These are phyloP conservation scores for Colletotrichum lupini DNA, from an alignment of 2,329 filamentous ascomycete species.

Conservation along the genomic window DNA sequence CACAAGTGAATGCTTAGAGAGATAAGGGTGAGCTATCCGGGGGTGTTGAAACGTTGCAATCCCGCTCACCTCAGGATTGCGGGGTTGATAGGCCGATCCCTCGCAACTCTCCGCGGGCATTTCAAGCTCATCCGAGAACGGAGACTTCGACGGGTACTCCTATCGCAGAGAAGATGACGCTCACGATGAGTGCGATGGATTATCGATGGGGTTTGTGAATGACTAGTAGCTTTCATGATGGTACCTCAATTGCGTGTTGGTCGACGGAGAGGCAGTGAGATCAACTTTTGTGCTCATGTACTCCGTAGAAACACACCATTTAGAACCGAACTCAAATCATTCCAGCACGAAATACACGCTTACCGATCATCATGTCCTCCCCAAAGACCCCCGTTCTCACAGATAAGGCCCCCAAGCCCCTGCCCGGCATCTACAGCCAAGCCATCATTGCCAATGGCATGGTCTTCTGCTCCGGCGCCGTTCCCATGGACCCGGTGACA, in stretches of 20 bases:
- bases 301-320: background rate
- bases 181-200: background rate
- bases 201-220: background rate
- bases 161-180: background rate
- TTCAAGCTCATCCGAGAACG: background rate
- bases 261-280: background rate
- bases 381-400: conserved; percentile 51
- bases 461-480: conserved; percentile 78
- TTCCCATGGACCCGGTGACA: conserved; percentile 70
- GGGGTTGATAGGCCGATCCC: conserved; percentile 13
- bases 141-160: background rate
- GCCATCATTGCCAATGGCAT: conserved; percentile 76
- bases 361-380: conserved; percentile 14
- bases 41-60: background rate
- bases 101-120: conserved; percentile 4
- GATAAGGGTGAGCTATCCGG: background rate
- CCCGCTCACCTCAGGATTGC: background rate
- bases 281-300: background rate
- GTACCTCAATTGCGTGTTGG: background rate
- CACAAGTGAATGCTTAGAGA: background rate
- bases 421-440: conserved; percentile 54
- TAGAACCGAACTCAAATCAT: background rate
- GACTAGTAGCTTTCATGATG: background rate
- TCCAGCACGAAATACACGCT: background rate
- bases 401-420: conserved; percentile 53